A percentile compares a stretch with the other conserved stretches of the same genome.
These are phyloP conservation scores for Dactylellina leptospora DNA, from an alignment of 2,329 filamentous ascomycete genomes.

Conservation along the genomic window DNA sequence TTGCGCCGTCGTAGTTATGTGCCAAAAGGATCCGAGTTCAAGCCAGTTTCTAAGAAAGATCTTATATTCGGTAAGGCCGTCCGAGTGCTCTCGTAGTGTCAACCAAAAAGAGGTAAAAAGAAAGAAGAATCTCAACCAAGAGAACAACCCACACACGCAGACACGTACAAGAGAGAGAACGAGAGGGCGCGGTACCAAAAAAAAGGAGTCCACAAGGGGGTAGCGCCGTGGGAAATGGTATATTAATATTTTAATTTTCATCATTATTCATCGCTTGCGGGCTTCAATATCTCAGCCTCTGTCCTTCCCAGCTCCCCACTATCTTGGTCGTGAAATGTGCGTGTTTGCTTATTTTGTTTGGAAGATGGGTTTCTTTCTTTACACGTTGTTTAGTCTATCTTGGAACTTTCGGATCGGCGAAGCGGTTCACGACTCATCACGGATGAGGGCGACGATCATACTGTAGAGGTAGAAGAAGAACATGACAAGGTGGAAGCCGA, in stretches of 20 bases:
- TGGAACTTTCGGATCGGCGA: conserved; percentile 53
- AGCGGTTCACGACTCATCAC: conserved; percentile 53
- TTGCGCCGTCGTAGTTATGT: background rate
- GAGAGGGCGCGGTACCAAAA: too few relatives aligned
- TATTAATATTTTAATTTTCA: too few relatives aligned
- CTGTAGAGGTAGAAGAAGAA: conserved; percentile 99
- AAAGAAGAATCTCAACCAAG: too few relatives aligned
- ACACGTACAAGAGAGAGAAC: too few relatives aligned
- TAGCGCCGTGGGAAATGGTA: too few relatives aligned
- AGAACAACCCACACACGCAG: too few relatives aligned
- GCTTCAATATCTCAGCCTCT: too few relatives aligned
- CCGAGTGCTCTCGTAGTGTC: background rate
- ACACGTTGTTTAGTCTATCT: conserved; percentile 42
- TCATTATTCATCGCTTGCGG: too few relatives aligned
- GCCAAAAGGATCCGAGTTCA: background rate
- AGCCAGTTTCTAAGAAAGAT: background rate
- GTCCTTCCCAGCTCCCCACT: too few relatives aligned
- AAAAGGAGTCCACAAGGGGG: too few relatives aligned
- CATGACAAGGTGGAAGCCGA: conserved; percentile 98
- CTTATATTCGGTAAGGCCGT: background rate
- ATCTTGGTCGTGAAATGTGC: background rate
- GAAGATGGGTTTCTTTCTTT: conserved; percentile 10
- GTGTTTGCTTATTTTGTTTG: background rate
- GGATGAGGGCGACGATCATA: conserved; percentile 96
- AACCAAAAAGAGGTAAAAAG: background rate